Conservation (phyloP, 2,329 filamentous ascomycete genomes). For the Hymenoscyphus scutula region DNA sequence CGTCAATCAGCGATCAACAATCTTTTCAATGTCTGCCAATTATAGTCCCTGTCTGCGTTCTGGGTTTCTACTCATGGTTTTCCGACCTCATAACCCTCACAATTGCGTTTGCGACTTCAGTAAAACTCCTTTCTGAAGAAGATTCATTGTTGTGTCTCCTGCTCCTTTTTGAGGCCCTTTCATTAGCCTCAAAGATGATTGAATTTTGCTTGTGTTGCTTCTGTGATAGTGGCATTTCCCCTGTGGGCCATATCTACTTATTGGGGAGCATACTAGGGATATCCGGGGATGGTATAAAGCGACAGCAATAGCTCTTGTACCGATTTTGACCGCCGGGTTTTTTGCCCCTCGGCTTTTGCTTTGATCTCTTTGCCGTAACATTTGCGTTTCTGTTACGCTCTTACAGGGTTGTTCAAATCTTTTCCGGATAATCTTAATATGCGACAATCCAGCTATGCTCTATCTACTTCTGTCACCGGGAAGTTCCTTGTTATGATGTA, state of each 20-base stretch:
- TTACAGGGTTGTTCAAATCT: background rate
- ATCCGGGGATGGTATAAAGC: background rate
- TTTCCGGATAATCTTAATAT: background rate
- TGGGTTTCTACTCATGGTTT: no score
- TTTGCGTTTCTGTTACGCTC: background rate
- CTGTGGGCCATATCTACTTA: background rate
- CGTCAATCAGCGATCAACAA: background rate
- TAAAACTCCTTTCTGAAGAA: no score
- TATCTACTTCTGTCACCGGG: no score
- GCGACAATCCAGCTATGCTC: no score
- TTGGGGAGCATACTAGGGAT: background rate
- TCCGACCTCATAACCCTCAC: no score
- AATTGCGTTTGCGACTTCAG: no score
- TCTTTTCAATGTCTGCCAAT: background rate
- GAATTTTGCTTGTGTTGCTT: background rate
- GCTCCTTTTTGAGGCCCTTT: no score
- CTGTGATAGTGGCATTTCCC: background rate
- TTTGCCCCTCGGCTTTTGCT: background rate
- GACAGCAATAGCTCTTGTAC: no score
- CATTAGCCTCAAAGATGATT: no score
- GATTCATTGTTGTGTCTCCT: no score
- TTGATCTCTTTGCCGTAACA: background rate
- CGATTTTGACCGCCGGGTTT: background rate
- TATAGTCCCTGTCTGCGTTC: no score
- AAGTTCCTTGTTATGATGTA: no score